Evolutionary conservation across 345 rosid genomes (phyloP), one percentile per base, ranked within the genome.

Genomic region (Conringia planisiliqua): DNA sequence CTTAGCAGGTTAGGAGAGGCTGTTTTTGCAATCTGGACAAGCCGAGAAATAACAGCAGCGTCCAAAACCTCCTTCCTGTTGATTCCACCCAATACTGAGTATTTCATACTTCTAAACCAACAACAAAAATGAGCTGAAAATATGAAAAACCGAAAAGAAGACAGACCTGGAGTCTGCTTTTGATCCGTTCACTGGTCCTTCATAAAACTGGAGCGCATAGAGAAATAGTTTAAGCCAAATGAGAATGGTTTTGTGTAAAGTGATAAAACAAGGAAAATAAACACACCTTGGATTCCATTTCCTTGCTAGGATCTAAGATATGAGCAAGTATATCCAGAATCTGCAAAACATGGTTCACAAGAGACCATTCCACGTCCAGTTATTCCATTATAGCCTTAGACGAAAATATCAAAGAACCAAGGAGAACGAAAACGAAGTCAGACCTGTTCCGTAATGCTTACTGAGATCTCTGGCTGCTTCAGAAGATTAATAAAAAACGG

Each of bases 201-300:
- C 77, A 73, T 82, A 81, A 79, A 89, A 87, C 96, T 93, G 84
- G 51, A 84, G 66, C 18, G 60, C 14, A 61, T 46, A 39, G 22
- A n/a, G 27, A 79, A 8, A 61, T 44, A 66, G 24, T 39, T 76
- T 70, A 40, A 82, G 68, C 33, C 10, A 32, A 3, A 40, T 29
- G 56, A 61, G 51, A 68, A 65, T 9, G 17, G 27, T 67, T 20
- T 70, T 57, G 56, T 33, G 64, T 60, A 32, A 68, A 46, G 72
- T 52, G 69, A 16, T 48, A 48, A 71, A 52, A 54, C 5, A 16
- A 8, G 60, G 60, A 55, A 38, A 22, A 26, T 46, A 24, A 35
- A 84, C 89, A 58, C 32, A 92, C 98, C 92, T 85, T 89, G 48
- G 88, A 87, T 79, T 82, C 86, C 87, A 89, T 85, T 83, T 87